A percentile compares a stretch with the other conserved stretches of the same genome.
Conservation (phyloP, 805 yeast genomes). For the Yamadazyma olivae region DNA sequence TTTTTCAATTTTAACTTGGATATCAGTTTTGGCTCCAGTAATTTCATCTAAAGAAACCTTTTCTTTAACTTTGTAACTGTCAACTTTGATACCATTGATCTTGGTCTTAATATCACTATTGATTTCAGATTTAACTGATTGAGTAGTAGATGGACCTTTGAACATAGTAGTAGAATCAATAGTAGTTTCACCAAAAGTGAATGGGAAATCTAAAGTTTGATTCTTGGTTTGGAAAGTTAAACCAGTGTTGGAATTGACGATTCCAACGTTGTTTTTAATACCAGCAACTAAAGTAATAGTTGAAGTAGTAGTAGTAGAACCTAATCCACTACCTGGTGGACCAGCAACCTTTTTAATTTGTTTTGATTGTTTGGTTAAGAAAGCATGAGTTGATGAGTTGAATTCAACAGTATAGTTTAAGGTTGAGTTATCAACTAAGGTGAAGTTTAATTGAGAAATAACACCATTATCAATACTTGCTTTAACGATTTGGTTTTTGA, state of each 20-base stretch:
- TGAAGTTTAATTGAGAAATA: conserved; percentile 20
- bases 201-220: conserved; percentile 10
- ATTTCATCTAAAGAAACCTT: conserved; percentile 9
- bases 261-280: conserved; percentile 3
- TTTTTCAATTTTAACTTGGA: conserved; percentile 21
- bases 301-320: conserved; percentile 7
- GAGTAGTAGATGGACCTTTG: conserved; percentile 4
- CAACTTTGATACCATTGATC: conserved; percentile 8
- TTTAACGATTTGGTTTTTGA: conserved; percentile 19
- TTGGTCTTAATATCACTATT: conserved; percentile 8
- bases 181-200: conserved; percentile 9
- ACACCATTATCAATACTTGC: conserved; percentile 13
- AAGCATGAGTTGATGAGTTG: conserved; percentile 12
- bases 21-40: conserved; percentile 11
- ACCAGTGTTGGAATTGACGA: conserved; percentile 8
- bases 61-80: conserved; percentile 11
- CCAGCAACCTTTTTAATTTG: conserved; percentile 9
- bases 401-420: conserved; percentile 15
- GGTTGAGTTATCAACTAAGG: conserved; percentile 19
- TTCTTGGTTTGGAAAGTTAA: conserved; percentile 5
- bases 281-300: conserved; percentile 8
- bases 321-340: conserved; percentile 14
- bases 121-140: conserved; percentile 3
- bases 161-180: conserved; percentile 6
- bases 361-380: conserved; percentile 13